Evolutionary conservation across 495 filamentous ascomycete genomes (phyloP).

Genomic region (Sphaerosporella brunnea): DNA sequence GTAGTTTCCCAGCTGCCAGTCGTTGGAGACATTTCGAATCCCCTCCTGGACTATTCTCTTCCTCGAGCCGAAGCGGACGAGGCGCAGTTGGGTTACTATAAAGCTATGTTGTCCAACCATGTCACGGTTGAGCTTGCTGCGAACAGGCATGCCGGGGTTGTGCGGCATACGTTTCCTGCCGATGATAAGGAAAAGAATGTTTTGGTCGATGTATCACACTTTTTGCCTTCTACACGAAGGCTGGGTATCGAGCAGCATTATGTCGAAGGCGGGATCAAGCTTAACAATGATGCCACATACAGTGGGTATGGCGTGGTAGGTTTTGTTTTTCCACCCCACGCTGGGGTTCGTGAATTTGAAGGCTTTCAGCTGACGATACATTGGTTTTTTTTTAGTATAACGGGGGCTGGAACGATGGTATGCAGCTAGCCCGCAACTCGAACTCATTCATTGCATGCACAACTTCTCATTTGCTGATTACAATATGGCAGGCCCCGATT

Average conservation of each 20-base stretch:
- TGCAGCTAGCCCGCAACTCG: no score
- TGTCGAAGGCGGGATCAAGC: constrained; percentile 42
- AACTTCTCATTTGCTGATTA: no score
- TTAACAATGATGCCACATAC: constrained; percentile 38
- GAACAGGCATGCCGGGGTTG: constrained; percentile 44
- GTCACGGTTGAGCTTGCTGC: constrained; percentile 43
- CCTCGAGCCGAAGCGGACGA: constrained; percentile 35
- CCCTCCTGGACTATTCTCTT: constrained; percentile 40
- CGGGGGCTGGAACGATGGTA: constrained; percentile 44
- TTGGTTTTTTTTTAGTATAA: no score
- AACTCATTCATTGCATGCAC: no score
- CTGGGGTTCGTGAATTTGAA: no score
- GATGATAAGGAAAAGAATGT: constrained; percentile 30
- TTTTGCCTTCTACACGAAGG: constrained; percentile 44
- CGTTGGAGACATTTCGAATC: constrained; percentile 36
- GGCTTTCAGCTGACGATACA: no score
- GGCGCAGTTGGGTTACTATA: constrained; percentile 47
- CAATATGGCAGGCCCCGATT: constrained; percentile 27
- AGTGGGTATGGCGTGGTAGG: constrained; percentile 43
- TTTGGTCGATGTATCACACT: constrained; percentile 54
- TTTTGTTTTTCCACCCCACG: no score
- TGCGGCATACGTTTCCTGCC: constrained; percentile 42
- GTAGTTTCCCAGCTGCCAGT: constrained; percentile 51
- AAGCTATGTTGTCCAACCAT: constrained; percentile 35
- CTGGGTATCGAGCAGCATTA: constrained; percentile 47